Base-by-base conservation (phyloP, 352 stramenopile genomes). In the Pythium utonaiense region DNA sequence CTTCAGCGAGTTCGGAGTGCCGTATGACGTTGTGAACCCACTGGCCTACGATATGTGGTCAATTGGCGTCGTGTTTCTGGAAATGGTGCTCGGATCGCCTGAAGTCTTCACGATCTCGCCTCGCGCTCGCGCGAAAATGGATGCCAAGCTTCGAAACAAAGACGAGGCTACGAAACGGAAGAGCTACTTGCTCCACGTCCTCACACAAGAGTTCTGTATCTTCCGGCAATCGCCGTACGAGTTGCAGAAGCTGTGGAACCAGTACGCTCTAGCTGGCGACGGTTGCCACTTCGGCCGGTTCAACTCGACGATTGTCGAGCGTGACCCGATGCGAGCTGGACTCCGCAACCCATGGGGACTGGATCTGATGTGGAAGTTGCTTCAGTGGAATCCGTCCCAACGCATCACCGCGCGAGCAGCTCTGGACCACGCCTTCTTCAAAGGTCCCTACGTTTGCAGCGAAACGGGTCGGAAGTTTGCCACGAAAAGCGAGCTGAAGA, bases 21-120 rank as follows among this genome's bases (percentile, higher is more conserved):
- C 82, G 9, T 93, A 89, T 63, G 77, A 91, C 61, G 79, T 71
- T 42, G 65, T 60, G 33, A 57, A 66, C 7, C 84, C 89, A 1
- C 66, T 84, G 24, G 73, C 82, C n/a, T 97, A 97, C 61, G 89
- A 97, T 38, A 70, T 96, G 47, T 97, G 89, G 89, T 95, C 86
- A n/a, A 85, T 98, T 5, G 96, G 95, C 3, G 91, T 99, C 54
- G 80, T 98, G 27, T 96, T 97, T 24, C 71, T 98, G n/a, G 96
- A 99, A 70, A 75, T 99, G 57, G 66, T 98, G 14, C 68, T 99
- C 3, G 96, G 96, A 1, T 98, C 95, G 3, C 93, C 95, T 0
- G 82, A 91, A 69, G 82, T 94, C 17, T 94, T 94, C 64, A 63
- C 78, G 47, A 91, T 93, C 47, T 88, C 81, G 5, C 66, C 82